Evolutionary conservation across 768 basidiomycete species (phyloP), one percentile per base, ranked within the genome.

Genomic region (Trametes coccinea): DNA sequence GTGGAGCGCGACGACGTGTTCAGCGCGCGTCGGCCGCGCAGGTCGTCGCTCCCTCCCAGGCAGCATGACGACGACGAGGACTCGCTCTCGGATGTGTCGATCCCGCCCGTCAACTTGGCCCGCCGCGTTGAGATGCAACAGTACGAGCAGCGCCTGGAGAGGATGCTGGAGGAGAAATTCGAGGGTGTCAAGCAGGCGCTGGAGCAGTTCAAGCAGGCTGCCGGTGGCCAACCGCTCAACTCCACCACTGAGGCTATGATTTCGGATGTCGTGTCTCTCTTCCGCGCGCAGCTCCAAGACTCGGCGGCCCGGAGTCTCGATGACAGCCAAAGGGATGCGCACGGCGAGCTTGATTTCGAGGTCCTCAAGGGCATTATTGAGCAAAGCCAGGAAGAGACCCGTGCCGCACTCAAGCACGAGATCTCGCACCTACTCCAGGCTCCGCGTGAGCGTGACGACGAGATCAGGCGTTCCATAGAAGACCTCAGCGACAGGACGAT

Each of bases 271-370:
- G 78, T 90, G 43, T 76, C 84, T 7, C 73, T 90, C 60, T 87
- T 91, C 78, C 82, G 87, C 8, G 75, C 83, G 17, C 88, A 90
- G 65, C 74, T 90, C 9, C 84, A 84, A 57, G 85, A 87, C 43
- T 84, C 85, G 7, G 84, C 86, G 0, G 76, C 77, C 6, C 80
- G 81, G 47, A 79, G 81, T 17, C 62, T 81, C 51, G 87, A 89
- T 22, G 85, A 87, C 57, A 82, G 81, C 61, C 85, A 83, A 66
- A 77, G 84, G 75, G 89, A 91, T 67, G 89, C 87, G 27, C 83
- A 84, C 33, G 89, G 88, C 17, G 90, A 93, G 64, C 74, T 92
- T 29, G 91, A 93, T 73, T 85, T 91, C 70, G 87, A 91, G 69
- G 76, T 90, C 62, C 80, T 93, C 69, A 87, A 82, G 68, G 84